A percentile compares a stretch with the other conserved stretches of the same genome.
These are phyloP conservation scores for Theileria sp. DNA, from an alignment of 169 alveolate species.

Conservation along the genomic window DNA sequence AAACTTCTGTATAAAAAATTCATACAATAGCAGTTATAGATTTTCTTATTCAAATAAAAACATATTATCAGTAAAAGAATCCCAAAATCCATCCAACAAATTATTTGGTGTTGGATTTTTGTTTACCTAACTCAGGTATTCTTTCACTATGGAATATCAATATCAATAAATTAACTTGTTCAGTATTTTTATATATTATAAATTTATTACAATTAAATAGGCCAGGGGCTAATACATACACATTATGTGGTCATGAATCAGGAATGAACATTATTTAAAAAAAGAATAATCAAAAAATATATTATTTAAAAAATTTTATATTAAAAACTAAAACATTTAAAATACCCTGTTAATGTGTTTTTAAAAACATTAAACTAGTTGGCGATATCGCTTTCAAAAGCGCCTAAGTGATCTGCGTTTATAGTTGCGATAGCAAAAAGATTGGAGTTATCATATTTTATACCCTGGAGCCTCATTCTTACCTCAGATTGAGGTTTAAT, in stretches of 20 bases:
- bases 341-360: background rate
- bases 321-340: background rate
- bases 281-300: too few relatives aligned
- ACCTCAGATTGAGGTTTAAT: conserved; percentile 84
- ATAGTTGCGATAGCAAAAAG: conserved; percentile 89
- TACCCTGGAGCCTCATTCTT: conserved; percentile 86
- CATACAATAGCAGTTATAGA: conserved; percentile 12
- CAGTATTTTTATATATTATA: too few relatives aligned
- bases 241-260: background rate
- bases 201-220: background rate
- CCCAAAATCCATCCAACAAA: conserved; percentile 1
- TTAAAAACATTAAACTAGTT: background rate
- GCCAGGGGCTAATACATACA: background rate
- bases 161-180: background rate
- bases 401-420: conserved; percentile 86
- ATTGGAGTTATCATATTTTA: conserved; percentile 83
- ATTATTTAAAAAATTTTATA: too few relatives aligned
- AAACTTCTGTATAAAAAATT: conserved; percentile 11
- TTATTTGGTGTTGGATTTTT: background rate
- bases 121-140: background rate
- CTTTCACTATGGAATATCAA: background rate
- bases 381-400: conserved; percentile 69
- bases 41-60: background rate
- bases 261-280: background rate
- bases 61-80: background rate